Evolutionary conservation across 305 asterid species (phyloP), one percentile per base, ranked within the genome.

Genomic region (Fraxinus angustifolia): DNA sequence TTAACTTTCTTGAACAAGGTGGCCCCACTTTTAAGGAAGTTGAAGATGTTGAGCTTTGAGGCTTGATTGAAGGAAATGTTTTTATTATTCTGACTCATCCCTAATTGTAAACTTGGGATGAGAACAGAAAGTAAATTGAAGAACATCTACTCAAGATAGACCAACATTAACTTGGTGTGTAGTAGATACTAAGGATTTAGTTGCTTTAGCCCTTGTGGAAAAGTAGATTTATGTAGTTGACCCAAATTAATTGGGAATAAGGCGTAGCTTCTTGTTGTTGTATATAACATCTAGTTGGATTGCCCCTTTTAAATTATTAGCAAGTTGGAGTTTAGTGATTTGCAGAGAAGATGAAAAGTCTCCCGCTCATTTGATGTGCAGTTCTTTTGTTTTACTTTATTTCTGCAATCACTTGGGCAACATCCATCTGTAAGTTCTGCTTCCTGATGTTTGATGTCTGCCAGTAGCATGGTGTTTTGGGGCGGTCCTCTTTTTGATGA

Each of bases 401-500:
- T 65, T 65, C 35, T 7, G 8, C 73, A 65, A 26, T 65, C 35
- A 26, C 36, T 65, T 10, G 36, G 73, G 35, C n/a, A 65, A 65
- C 35, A 26, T 26, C 35, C 30, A 26, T 28, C 7, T 65, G 70
- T 26, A 26, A 65, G 35, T 65, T 65, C 73, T 65, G 34, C 35
- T 23, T 65, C 36, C 35, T 28, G 34, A 10, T 2, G 34, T 65
- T 26, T 65, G 73, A 65, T 65, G 17, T 65, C 73, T 26, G 1
- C 34, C 35, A 65, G 30, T 65, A 65, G 35, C 10, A 65, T 65
- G 73, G 7, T 23, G 73, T 26, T 65, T 65, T n/a, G 35, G 21
- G 26, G 78, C 67, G 82, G 84, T 62, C 82, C 75, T 78, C 42
- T 58, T 23, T 48, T 23, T 12, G 12, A 72, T 65, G 75, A 73